Evolutionary conservation across 345 rosid genomes (phyloP).

Genomic region (Eutrema japonicum): DNA sequence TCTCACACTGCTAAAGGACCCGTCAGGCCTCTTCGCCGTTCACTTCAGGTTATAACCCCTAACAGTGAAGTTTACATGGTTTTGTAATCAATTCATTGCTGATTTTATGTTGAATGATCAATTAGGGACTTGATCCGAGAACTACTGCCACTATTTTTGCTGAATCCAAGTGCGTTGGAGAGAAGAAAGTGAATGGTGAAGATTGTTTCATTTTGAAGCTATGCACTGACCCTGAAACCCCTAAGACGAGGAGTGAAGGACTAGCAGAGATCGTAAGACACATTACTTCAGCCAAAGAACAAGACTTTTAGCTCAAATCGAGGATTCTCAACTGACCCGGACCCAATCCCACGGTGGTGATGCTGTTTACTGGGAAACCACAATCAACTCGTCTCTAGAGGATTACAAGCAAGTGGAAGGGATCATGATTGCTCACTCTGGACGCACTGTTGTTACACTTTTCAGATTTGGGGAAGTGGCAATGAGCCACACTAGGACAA

Average conservation of each 20-base stretch:
- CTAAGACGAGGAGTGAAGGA: slow-evolving; percentile 85
- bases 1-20: slow-evolving; percentile 87
- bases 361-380: slow-evolving; percentile 85
- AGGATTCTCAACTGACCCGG: slow-evolving; percentile 82
- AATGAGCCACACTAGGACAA: slow-evolving; percentile 76
- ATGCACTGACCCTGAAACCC: slow-evolving; percentile 68
- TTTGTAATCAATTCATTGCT: slow-evolving; percentile 3
- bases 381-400: slow-evolving; percentile 78
- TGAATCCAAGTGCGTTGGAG: slow-evolving; percentile 73
- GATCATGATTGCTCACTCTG: slow-evolving; percentile 86
- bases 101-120: not conserved
- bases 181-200: slow-evolving; percentile 71
- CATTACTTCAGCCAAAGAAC: slow-evolving; percentile 89
- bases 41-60: slow-evolving; percentile 67
- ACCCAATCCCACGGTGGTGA: slow-evolving; percentile 77
- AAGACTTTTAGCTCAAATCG: slow-evolving; percentile 72
- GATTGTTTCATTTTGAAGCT: slow-evolving; percentile 88
- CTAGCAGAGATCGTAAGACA: slow-evolving; percentile 89
- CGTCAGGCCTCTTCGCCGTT: slow-evolving; percentile 86
- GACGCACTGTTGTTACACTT: slow-evolving; percentile 74
- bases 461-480: slow-evolving; percentile 82
- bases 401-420: slow-evolving; percentile 87
- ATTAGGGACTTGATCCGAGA: slow-evolving; percentile 84
- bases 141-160: slow-evolving; percentile 80
- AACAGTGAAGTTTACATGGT: not conserved